phyloP scores from a whole-genome alignment of 495 filamentous ascomycete genomes.

The Daldinia concentrica region DNA sequence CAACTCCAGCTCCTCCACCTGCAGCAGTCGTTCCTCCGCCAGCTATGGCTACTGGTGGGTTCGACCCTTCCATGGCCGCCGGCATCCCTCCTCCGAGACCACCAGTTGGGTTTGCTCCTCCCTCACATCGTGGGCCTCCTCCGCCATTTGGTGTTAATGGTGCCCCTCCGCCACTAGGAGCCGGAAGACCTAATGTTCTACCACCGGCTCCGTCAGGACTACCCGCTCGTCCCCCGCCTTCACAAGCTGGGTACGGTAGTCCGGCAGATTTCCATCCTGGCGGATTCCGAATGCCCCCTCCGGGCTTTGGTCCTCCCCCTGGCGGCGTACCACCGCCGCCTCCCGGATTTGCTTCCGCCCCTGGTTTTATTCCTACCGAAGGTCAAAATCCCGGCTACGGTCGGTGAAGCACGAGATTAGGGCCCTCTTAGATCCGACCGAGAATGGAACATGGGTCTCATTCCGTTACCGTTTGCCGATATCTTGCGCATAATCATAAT shows the following conservation, averaged over 20 bases:
- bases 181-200: slow-evolving; percentile 47
- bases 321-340: slow-evolving; percentile 47
- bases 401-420: slow-evolving; percentile 26
- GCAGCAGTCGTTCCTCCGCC: slow-evolving; percentile 41
- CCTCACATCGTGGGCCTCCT: slow-evolving; percentile 58
- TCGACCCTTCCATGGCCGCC: slow-evolving; percentile 39
- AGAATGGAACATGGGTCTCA: neutral
- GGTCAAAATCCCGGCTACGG: slow-evolving; percentile 31
- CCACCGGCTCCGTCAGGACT: slow-evolving; percentile 77
- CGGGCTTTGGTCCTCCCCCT: slow-evolving; percentile 65
- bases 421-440: neutral
- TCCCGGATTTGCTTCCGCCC: slow-evolving; percentile 62
- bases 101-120: slow-evolving; percentile 44
- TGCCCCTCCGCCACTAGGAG: slow-evolving; percentile 41
- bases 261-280: slow-evolving; percentile 71
- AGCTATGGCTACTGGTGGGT: slow-evolving; percentile 45
- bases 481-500: neutral
- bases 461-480: neutral
- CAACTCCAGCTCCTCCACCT: slow-evolving; percentile 44
- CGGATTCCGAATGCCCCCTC: slow-evolving; percentile 53
- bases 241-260: slow-evolving; percentile 78
- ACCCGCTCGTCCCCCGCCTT: slow-evolving; percentile 81
- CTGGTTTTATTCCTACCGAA: slow-evolving; percentile 23
- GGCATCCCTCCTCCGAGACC: slow-evolving; percentile 45
- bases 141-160: slow-evolving; percentile 48